Conservation (phyloP, 805 yeast genomes). For the Pichia deserticola region DNA sequence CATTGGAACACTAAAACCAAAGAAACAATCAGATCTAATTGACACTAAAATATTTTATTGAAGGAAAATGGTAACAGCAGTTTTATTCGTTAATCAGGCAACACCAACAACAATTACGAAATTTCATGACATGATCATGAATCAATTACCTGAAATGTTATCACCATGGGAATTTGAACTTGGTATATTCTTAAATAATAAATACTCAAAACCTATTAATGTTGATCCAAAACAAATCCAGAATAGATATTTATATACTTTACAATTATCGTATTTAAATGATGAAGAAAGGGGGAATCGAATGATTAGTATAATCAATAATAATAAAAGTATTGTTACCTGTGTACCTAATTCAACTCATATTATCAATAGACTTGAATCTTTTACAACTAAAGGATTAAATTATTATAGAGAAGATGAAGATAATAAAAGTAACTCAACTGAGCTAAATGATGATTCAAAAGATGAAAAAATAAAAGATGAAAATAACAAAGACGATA, state of each 20-base stretch:
- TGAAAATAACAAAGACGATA: background rate
- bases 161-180: slow-evolving; percentile 68
- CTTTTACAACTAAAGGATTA: slow-evolving; percentile 2
- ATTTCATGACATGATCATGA: slow-evolving; percentile 64
- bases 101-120: slow-evolving; percentile 56
- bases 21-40: too few relatives aligned
- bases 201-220: slow-evolving; percentile 38
- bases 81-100: slow-evolving; percentile 36
- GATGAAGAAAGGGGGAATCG: slow-evolving; percentile 23
- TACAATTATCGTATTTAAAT: slow-evolving; percentile 42
- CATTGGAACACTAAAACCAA: too few relatives aligned
- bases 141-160: slow-evolving; percentile 52
- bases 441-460: background rate
- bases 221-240: slow-evolving; percentile 31
- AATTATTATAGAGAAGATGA: slow-evolving; percentile 5
- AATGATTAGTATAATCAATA: slow-evolving; percentile 42
- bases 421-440: background rate
- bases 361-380: slow-evolving; percentile 10
- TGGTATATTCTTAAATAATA: slow-evolving; percentile 60
- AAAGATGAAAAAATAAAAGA: background rate
- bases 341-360: slow-evolving; percentile 20
- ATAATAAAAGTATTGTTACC: slow-evolving; percentile 31
- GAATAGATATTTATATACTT: slow-evolving; percentile 41
- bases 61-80: slow-evolving; percentile 28
- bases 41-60: too few relatives aligned